Evolutionary conservation across 2,329 filamentous ascomycete genomes (phyloP).

Genomic region (Pseudopithomyces maydicus): DNA sequence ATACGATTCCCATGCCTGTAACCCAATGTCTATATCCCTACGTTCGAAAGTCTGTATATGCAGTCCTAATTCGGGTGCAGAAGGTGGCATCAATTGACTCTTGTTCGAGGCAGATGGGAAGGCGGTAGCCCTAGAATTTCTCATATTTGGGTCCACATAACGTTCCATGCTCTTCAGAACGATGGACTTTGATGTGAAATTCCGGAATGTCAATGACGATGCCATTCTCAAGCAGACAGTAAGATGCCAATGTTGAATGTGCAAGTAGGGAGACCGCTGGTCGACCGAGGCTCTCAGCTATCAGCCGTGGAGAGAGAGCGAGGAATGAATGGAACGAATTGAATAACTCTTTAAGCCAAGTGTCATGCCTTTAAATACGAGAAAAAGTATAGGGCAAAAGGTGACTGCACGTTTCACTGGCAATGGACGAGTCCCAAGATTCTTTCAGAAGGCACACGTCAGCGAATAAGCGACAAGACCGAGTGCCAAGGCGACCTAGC

Average conservation of each 20-base stretch:
- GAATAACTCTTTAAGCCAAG: too few species aligned
- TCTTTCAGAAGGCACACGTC: neutral
- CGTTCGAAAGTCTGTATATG: conserved; percentile 66
- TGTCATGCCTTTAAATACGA: neutral
- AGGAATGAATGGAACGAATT: too few species aligned
- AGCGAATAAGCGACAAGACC: neutral
- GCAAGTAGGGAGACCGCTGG: neutral
- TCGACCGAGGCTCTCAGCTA: too few species aligned
- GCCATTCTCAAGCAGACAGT: conserved; percentile 20
- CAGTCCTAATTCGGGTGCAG: conserved; percentile 52
- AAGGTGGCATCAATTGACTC: conserved; percentile 33
- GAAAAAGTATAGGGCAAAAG: neutral
- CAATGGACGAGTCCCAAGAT: neutral
- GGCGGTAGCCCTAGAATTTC: conserved; percentile 36
- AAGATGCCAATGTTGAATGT: neutral
- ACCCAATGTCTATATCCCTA: conserved; percentile 65
- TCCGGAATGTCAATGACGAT: conserved; percentile 74
- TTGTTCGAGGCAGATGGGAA: conserved; percentile 39
- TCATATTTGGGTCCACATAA: conserved; percentile 63
- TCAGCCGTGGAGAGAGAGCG: too few species aligned
- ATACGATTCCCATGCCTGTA: conserved; percentile 71
- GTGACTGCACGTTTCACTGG: neutral
- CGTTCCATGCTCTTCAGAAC: conserved; percentile 75
- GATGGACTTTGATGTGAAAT: conserved; percentile 75
- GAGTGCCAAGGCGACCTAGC: neutral